phyloP scores from a whole-genome alignment of 2,329 filamentous ascomycete species.

The Fusarium miscanthi region DNA sequence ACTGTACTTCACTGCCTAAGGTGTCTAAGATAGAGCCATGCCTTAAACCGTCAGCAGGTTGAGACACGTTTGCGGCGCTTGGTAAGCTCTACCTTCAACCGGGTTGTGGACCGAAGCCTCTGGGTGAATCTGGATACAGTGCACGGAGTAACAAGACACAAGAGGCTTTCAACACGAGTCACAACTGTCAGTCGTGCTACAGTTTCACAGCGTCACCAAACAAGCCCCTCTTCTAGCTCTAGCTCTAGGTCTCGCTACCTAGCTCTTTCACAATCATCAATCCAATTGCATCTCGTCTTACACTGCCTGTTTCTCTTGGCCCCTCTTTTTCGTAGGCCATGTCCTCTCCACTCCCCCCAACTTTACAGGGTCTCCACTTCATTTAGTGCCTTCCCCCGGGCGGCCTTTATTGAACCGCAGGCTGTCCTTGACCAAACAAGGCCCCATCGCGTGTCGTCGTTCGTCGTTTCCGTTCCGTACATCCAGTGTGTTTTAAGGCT shows the following conservation, averaged over 20 bases:
- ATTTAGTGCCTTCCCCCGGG: conserved; percentile 13
- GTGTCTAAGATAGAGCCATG: background rate
- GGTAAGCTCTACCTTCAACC: background rate
- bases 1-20: background rate
- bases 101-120: background rate
- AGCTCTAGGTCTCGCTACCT: background rate
- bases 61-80: conserved; percentile 20
- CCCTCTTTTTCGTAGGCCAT: conserved; percentile 31
- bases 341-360: conserved; percentile 32
- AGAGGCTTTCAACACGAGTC: conserved; percentile 24
- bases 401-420: conserved; percentile 28
- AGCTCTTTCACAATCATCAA: conserved; percentile 6
- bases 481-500: conserved; percentile 20
- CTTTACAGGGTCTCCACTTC: conserved; percentile 31
- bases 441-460: conserved; percentile 26
- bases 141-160: conserved; percentile 7
- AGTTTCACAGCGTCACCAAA: conserved; percentile 38
- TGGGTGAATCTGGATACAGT: background rate
- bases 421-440: conserved; percentile 21
- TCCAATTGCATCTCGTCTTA: conserved; percentile 13
- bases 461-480: conserved; percentile 23
- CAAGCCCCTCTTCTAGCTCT: background rate
- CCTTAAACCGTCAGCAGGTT: background rate
- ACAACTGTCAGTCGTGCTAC: conserved; percentile 15
- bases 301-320: conserved; percentile 7